These are phyloP conservation scores for Hericium coralloides DNA, from an alignment of 768 basidiomycete species.

Conservation along the genomic window DNA sequence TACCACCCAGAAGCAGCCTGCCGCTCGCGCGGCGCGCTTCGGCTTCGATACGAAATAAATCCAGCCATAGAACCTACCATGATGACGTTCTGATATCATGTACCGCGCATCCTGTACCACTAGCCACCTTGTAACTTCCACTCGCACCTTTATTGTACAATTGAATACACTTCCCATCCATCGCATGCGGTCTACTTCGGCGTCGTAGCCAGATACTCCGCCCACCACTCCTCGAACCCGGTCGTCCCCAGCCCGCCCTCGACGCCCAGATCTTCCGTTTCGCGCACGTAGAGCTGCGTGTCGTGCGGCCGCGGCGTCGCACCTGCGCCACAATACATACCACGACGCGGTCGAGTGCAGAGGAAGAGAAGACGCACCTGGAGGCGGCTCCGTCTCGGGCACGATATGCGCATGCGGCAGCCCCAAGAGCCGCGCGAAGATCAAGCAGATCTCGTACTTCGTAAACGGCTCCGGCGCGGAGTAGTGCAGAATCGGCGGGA, in stretches of 20 bases:
- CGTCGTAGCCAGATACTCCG: constrained; percentile 24
- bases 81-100: no score
- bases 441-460: constrained; percentile 87
- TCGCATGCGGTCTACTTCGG: not conserved
- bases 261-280: constrained; percentile 54
- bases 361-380: not conserved
- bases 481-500: constrained; percentile 80
- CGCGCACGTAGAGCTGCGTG: constrained; percentile 66
- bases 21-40: not conserved
- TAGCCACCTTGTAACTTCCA: no score
- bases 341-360: not conserved
- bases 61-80: no score
- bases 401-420: constrained; percentile 69
- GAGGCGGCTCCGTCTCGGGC: constrained; percentile 58
- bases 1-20: no score
- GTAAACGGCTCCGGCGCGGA: constrained; percentile 76
- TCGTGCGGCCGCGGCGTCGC: constrained; percentile 74
- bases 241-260: constrained; percentile 50
- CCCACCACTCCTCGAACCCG: constrained; percentile 86
- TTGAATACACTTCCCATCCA: not conserved
- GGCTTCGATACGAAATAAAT: not conserved
- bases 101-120: no score
- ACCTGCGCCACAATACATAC: constrained; percentile 21
- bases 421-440: constrained; percentile 63
- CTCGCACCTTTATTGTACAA: not conserved